Evolutionary conservation across 2,329 filamentous ascomycete genomes (phyloP).

Genomic region (Neofusicoccum umdonicola): DNA sequence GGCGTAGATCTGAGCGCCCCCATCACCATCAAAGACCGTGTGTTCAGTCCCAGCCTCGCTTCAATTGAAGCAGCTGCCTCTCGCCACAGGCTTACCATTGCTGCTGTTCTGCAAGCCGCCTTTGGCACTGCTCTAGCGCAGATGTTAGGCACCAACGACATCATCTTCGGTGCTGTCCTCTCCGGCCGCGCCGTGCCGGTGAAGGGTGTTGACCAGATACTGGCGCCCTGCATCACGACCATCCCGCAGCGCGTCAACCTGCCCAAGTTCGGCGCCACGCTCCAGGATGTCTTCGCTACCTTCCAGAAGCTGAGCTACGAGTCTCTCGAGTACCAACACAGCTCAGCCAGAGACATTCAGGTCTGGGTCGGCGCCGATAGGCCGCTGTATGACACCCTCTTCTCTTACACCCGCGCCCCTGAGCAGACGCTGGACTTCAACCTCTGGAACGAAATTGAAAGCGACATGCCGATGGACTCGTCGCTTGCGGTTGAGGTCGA

Average conservation of each 20-base stretch:
- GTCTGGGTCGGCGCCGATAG: constrained; percentile 33
- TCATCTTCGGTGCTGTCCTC: constrained; percentile 35
- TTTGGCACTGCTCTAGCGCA: constrained; percentile 37
- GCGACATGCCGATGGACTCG: constrained; percentile 36
- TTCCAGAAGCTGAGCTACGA: constrained; percentile 27
- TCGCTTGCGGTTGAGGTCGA: constrained; percentile 36
- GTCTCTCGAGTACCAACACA: constrained; percentile 37
- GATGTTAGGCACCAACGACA: constrained; percentile 26
- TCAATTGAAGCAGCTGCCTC: constrained; percentile 28
- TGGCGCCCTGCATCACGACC: constrained; percentile 38
- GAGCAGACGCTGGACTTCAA: constrained; percentile 17
- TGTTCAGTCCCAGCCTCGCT: constrained; percentile 23
- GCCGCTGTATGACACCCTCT: constrained; percentile 36
- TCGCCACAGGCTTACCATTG: constrained; percentile 30
- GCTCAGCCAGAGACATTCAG: constrained; percentile 35
- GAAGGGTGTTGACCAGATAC: constrained; percentile 30
- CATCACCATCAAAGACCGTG: background rate
- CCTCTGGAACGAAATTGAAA: constrained; percentile 33
- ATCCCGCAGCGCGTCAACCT: constrained; percentile 35
- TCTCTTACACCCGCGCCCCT: constrained; percentile 30
- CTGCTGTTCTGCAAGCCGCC: constrained; percentile 32
- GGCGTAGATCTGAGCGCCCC: background rate
- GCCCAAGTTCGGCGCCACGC: constrained; percentile 19
- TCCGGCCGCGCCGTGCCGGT: constrained; percentile 34
- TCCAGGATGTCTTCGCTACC: constrained; percentile 24